phyloP scores from a whole-genome alignment of 208 protist species.

The Crithidia brevicula region DNA sequence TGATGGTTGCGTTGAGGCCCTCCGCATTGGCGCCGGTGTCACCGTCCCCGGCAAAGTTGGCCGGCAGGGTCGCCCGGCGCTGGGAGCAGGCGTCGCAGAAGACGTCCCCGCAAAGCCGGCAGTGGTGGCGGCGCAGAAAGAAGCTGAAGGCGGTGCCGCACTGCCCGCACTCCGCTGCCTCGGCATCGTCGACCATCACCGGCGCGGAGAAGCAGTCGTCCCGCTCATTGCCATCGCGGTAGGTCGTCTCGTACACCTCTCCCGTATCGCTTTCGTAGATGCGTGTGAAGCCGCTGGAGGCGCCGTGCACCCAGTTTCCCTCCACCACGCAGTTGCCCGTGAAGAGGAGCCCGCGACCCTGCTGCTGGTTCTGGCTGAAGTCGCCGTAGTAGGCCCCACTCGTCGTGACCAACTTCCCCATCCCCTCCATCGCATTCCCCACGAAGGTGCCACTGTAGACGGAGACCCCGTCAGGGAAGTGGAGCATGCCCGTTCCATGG shows the following conservation, averaged over 20 bases:
- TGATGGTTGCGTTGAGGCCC: conserved; percentile 9
- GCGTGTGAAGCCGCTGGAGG: conserved; percentile 55
- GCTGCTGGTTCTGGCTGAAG: conserved; percentile 62
- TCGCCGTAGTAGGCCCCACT: conserved; percentile 73
- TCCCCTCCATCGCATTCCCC: conserved; percentile 57
- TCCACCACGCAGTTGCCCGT: conserved; percentile 40
- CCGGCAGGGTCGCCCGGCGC: conserved; percentile 63
- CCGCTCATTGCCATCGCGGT: conserved; percentile 76
- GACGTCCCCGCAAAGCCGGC: conserved; percentile 91
- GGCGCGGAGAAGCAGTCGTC: conserved; percentile 85
- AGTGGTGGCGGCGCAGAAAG: conserved; percentile 92
- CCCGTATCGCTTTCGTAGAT: conserved; percentile 54
- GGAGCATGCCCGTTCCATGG: conserved; percentile 80
- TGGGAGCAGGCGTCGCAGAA: conserved; percentile 91
- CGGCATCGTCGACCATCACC: conserved; percentile 73
- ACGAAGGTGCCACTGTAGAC: conserved; percentile 83
- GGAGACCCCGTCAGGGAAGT: conserved; percentile 34
- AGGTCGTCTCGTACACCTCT: conserved; percentile 80
- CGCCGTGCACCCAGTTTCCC: conserved; percentile 57
- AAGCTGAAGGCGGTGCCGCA: conserved; percentile 81
- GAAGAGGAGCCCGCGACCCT: conserved; percentile 74
- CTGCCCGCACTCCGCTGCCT: conserved; percentile 62
- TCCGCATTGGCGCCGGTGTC: conserved; percentile 19
- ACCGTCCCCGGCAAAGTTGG: conserved; percentile 52
- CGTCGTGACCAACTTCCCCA: conserved; percentile 58